Conservation (phyloP, 2,329 filamentous ascomycete species). For the Fusarium aywerte region DNA sequence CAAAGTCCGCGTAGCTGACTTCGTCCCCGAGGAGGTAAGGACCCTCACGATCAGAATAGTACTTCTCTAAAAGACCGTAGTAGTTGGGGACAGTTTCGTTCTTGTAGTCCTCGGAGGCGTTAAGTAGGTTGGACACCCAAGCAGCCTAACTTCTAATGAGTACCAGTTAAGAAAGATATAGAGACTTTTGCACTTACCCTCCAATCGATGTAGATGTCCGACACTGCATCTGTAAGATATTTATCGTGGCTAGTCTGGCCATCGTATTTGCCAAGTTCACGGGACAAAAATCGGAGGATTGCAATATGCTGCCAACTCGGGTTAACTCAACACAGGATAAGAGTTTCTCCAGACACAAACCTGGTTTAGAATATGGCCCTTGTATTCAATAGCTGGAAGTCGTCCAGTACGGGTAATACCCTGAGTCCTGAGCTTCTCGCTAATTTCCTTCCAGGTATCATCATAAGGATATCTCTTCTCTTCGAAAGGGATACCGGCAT, state of each 20-base stretch:
- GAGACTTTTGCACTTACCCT: neutral
- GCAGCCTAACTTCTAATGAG: neutral
- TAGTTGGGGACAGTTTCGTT: conserved; percentile 21
- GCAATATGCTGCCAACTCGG: neutral
- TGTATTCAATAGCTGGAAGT: conserved; percentile 52
- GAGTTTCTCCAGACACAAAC: neutral
- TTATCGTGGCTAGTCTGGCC: conserved; percentile 20
- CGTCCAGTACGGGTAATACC: conserved; percentile 47
- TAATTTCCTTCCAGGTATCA: conserved; percentile 29
- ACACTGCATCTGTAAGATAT: conserved; percentile 19
- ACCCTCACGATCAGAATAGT: conserved; percentile 26
- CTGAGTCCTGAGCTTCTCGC: conserved; percentile 44
- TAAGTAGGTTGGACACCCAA: conserved; percentile 10
- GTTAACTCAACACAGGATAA: neutral
- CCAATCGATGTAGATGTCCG: conserved; percentile 27
- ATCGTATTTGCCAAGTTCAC: conserved; percentile 30
- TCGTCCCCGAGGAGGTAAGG: conserved; percentile 27
- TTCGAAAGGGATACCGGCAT: conserved; percentile 30
- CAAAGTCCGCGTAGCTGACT: conserved; percentile 29
- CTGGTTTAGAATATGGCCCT: conserved; percentile 46
- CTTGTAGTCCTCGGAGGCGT: conserved; percentile 21
- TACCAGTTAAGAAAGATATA: fast-evolving
- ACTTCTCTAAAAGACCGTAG: conserved; percentile 12
- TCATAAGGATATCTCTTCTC: conserved; percentile 35
- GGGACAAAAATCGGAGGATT: conserved; percentile 21